These are phyloP conservation scores for Phytophthora sp. DNA, from an alignment of 352 stramenopile genomes.

Conservation along the genomic window DNA sequence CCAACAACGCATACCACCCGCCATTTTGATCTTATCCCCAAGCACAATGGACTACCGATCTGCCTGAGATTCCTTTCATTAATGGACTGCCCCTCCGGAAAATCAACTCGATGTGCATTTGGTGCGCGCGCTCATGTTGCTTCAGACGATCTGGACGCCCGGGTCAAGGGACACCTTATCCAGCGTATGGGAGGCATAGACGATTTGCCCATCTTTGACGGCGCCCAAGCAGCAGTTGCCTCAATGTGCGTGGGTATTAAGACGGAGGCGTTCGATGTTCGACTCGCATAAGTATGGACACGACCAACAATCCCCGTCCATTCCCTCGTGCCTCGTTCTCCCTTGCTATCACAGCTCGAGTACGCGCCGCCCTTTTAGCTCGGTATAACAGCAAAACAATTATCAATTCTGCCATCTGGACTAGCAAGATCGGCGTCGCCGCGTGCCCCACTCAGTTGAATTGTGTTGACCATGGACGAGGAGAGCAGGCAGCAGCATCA, in stretches of 20 bases:
- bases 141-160: slow-evolving; percentile 1
- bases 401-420: too few species aligned
- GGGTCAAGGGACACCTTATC: slow-evolving; percentile 16
- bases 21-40: slow-evolving; percentile 12
- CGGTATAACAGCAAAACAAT: too few species aligned
- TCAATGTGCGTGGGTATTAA: slow-evolving; percentile 5
- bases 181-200: slow-evolving; percentile 8
- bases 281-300: background rate
- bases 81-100: slow-evolving; percentile 6
- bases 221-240: slow-evolving; percentile 3
- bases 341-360: too few species aligned
- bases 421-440: too few species aligned
- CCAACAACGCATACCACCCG: slow-evolving; percentile 9
- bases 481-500: background rate
- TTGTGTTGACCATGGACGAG: background rate
- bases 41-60: slow-evolving; percentile 1
- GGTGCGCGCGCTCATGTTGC: background rate
- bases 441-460: background rate
- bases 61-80: slow-evolving; percentile 6
- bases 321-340: too few species aligned
- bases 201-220: slow-evolving; percentile 17
- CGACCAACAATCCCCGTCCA: background rate
- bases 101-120: slow-evolving; percentile 2
- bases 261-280: too few species aligned
- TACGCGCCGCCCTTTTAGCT: too few species aligned